These are phyloP conservation scores for Eimeria falciformis DNA, from an alignment of 169 alveolate genomes.

Conservation along the genomic window DNA sequence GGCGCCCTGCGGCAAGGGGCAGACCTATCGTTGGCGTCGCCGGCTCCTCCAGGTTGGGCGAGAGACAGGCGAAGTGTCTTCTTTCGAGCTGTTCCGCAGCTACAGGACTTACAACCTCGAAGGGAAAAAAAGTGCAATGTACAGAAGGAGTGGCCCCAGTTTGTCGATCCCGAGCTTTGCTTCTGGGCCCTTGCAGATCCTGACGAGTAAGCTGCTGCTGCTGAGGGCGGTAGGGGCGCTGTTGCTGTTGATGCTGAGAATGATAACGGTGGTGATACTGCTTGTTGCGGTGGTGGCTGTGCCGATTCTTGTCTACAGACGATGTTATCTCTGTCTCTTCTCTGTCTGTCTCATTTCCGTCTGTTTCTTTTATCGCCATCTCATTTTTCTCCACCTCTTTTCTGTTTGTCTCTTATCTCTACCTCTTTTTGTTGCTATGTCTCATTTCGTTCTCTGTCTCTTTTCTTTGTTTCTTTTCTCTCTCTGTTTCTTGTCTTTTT, in stretches of 20 bases:
- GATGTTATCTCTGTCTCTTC: not conserved
- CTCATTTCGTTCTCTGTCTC: no score
- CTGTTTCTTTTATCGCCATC: not conserved
- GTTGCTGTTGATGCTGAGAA: conserved; percentile 12
- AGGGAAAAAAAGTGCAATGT: not conserved
- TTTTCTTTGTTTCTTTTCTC: not conserved
- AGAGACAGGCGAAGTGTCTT: not conserved
- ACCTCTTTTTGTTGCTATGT: no score
- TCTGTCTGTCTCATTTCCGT: not conserved
- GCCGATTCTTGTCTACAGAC: not conserved
- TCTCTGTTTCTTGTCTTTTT: not conserved
- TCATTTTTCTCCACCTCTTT: not conserved
- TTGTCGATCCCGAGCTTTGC: conserved; percentile 16
- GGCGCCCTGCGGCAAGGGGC: conserved; percentile 29
- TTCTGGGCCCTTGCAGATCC: conserved; percentile 41
- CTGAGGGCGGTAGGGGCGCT: not conserved
- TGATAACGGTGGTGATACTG: not conserved
- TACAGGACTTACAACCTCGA: conserved; percentile 9
- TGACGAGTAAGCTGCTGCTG: not conserved
- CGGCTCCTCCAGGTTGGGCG: not conserved
- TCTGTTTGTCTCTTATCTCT: no score
- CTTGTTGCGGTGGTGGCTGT: not conserved
- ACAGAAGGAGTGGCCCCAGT: not conserved
- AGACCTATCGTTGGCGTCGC: not conserved
- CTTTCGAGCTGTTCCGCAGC: not conserved